Evolutionary conservation across 2,329 filamentous ascomycete genomes (phyloP), one percentile per base, ranked within the genome.

Genomic region (Ophiocordyceps camponoti-leonardi): DNA sequence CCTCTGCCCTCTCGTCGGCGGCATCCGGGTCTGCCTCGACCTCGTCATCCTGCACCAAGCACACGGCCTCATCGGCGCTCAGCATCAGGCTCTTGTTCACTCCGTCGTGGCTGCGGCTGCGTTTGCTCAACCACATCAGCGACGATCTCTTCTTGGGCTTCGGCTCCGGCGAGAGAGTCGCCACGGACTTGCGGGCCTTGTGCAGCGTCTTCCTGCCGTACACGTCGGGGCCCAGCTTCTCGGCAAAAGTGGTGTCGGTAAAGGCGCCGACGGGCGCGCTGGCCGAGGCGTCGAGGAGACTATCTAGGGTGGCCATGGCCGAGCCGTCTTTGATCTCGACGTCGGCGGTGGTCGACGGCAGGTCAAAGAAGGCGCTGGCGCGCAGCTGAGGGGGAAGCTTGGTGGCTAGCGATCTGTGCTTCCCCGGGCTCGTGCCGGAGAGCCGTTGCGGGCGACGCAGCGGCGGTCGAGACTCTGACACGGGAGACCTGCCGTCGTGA

Each of bases 311-410:
- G 40, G 77, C 81, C 58, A 87, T 85, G 12, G 90, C 88, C 23
- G 92, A 96, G 18, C 85, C 82, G 47, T 84, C 79, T 59, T 79
- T 80, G 46, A 80, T 58, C 52, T 80, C 69, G 20, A 81, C 66
- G 13, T 67, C 61, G 6, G 71, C 65, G 2, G 62, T 53, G 2
- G 65, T 57, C 4, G 75, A 68, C 0, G 81, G 81, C 20, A 77
- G 54, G 47, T 96, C 88, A 56, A 96, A 96, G 63, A 86, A 96
- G 26, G 83, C 78, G 54, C 81, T 94, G n/a, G 92, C 92, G 49
- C 90, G 78, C 33, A 96, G 71, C 53, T 94, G 86, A 0, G 90
- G 77, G 2, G 90, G 87, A 14, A 95, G 60, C 61, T 60, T 48
- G 59, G 61, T 59, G 51, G 56, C 52, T 47, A 53, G 55, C 0